Base-by-base conservation (phyloP, 2,329 filamentous ascomycete species). In the Penicillium sp. region DNA sequence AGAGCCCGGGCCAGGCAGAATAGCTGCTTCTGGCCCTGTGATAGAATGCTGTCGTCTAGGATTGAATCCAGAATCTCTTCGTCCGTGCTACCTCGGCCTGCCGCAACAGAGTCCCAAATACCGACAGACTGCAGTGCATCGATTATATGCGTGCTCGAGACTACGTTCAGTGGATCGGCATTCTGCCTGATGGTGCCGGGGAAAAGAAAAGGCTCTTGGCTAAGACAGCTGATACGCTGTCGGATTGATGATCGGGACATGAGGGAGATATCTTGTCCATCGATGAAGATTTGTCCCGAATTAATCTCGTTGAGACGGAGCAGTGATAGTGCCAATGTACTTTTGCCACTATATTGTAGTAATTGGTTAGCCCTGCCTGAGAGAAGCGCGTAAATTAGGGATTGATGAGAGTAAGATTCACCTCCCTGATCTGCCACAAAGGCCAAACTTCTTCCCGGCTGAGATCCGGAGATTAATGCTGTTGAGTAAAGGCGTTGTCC, bases 1-100 rank as follows among this genome's bases (percentile, higher is more conserved):
- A 89, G 84, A 37, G 86, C 86, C 14, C 86, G 80, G 0, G 85
- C 86, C 2, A 89, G 79, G 60, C 84, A 88, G 18, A 89, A 77
- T 0, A 89, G 81, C 66, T 89, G 86, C 8, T 84, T 79, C 64
- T 89, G 86, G 12, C 86, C 86, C 61, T 88, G 85, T 0, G 84
- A 87, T n/a, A 89, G 74, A n/a, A 65, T 64, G 1, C 72, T 70
- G 0, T 69, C 59, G 13, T 66, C 63, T 54, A 82, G 22, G 9
- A 35, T 41, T 3, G 40, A 16, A 41, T 65, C 60, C 8, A 70
- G 53, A 10, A 52, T 9, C n/a, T 3, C 34, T 10, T 25, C 38
- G 11, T 45, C 49, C 2, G 13, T n/a, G 14, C 1, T 13, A 2
- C 52, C 56, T 6, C 16, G 19, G 25, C 57, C 55, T 36, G 55